A percentile compares a stretch with the other conserved stretches of the same genome.
Conservation (phyloP, 1,139 yeast genomes). For the Pichia kudriavzevii region DNA sequence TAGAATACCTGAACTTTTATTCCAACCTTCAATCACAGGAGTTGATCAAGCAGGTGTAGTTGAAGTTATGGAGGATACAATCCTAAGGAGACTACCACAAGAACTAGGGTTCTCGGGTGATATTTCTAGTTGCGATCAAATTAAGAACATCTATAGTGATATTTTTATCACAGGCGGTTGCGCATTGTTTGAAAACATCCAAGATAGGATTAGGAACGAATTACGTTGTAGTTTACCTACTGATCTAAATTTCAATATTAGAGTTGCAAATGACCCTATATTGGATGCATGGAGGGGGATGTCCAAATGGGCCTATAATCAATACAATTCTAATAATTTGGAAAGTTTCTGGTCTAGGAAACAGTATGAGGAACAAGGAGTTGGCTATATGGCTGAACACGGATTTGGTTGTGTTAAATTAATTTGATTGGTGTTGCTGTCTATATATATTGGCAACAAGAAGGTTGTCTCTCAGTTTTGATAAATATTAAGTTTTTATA, state of each 20-base stretch:
- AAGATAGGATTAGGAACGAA: slow-evolving; percentile 58
- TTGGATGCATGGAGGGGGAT: slow-evolving; percentile 93
- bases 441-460: no score
- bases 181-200: slow-evolving; percentile 57
- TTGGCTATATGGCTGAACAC: slow-evolving; percentile 85
- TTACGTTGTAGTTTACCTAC: slow-evolving; percentile 65
- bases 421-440: no score
- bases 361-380: slow-evolving; percentile 84
- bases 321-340: slow-evolving; percentile 11
- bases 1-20: slow-evolving; percentile 83
- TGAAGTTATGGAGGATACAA: slow-evolving; percentile 66
- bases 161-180: slow-evolving; percentile 86
- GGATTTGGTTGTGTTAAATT: slow-evolving; percentile 49
- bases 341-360: slow-evolving; percentile 41
- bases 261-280: slow-evolving; percentile 58
- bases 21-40: slow-evolving; percentile 95
- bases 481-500: no score
- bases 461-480: no score
- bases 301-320: slow-evolving; percentile 63
- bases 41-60: slow-evolving; percentile 88
- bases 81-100: slow-evolving; percentile 53
- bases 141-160: slow-evolving; percentile 44
- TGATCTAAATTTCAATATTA: slow-evolving; percentile 53
- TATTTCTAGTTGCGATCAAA: slow-evolving; percentile 23
- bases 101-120: slow-evolving; percentile 47